Conservation (phyloP, 192 early-diverging fungal genomes). For the Mortierella claussenii region DNA sequence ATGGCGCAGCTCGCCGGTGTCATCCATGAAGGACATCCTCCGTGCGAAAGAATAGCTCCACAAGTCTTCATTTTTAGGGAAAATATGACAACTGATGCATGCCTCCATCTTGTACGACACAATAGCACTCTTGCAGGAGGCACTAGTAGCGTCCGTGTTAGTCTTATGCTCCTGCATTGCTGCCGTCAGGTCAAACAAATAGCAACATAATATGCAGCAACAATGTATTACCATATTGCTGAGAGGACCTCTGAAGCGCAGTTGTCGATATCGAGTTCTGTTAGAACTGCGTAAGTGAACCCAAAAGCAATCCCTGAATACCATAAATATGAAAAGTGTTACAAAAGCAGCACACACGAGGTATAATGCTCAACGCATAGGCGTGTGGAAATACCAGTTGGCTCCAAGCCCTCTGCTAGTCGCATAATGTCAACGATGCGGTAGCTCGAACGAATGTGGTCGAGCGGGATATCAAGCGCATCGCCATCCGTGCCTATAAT, state of each 20-base stretch:
- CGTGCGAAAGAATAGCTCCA: constrained; percentile 28
- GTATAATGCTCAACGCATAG: not conserved
- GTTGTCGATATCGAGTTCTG: constrained; percentile 35
- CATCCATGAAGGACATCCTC: constrained; percentile 36
- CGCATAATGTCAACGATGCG: constrained; percentile 17
- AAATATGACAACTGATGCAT: constrained; percentile 12
- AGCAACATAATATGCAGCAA: not conserved
- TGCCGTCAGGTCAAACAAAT: not conserved
- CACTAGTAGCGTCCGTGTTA: constrained; percentile 6
- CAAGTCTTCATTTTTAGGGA: constrained; percentile 10
- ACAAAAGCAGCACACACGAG: not conserved
- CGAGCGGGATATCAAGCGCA: not conserved
- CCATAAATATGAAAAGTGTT: not conserved
- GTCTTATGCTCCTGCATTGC: too few relatives aligned
- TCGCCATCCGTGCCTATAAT: not conserved
- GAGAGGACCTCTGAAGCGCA: constrained; percentile 21
- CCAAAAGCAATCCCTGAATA: constrained; percentile 23
- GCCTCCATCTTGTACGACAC: constrained; percentile 34
- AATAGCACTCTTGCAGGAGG: constrained; percentile 19
- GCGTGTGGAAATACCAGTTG: not conserved
- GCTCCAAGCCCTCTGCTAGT: not conserved
- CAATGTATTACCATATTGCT: constrained; percentile 22
- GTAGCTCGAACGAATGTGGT: constrained; percentile 17
- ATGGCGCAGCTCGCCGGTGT: constrained; percentile 39
- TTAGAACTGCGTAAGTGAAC: constrained; percentile 17